phyloP scores from a whole-genome alignment of 2,329 filamentous ascomycete species.

The Cladosporium sp. region DNA sequence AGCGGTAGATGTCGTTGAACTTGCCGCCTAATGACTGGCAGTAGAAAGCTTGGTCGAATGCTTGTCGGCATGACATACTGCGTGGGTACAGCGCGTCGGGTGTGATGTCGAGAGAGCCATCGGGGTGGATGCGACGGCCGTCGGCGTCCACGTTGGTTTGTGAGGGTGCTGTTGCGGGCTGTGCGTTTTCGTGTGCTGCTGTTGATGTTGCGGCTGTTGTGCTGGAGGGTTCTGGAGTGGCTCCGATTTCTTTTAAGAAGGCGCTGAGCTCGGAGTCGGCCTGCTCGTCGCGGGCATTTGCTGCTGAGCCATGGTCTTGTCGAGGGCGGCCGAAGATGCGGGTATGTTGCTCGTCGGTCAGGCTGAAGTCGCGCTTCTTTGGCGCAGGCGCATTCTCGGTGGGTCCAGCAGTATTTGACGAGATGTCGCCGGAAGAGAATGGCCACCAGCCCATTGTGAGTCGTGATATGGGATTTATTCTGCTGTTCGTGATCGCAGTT shows the following conservation, averaged over 20 bases:
- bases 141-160: slow-evolving; percentile 22
- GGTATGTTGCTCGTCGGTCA: slow-evolving; percentile 32
- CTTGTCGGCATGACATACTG: slow-evolving; percentile 82
- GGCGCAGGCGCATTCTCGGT: slow-evolving; percentile 3
- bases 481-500: background rate
- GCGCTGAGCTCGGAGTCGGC: slow-evolving; percentile 57
- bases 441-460: slow-evolving; percentile 28
- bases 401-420: slow-evolving; percentile 14
- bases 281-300: slow-evolving; percentile 43
- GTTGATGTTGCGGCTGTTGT: slow-evolving; percentile 24
- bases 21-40: slow-evolving; percentile 90
- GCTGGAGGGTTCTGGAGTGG: slow-evolving; percentile 27
- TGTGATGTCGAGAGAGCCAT: slow-evolving; percentile 34
- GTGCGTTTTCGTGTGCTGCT: slow-evolving; percentile 21
- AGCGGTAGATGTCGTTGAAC: slow-evolving; percentile 87
- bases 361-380: slow-evolving; percentile 22
- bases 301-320: slow-evolving; percentile 22
- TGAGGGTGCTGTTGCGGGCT: slow-evolving; percentile 7
- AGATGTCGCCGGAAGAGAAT: slow-evolving; percentile 21
- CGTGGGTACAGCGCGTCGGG: slow-evolving; percentile 73
- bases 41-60: slow-evolving; percentile 92
- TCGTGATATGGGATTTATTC: background rate
- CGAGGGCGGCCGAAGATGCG: slow-evolving; percentile 33
- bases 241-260: slow-evolving; percentile 52
- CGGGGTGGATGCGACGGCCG: slow-evolving; percentile 31